Evolutionary conservation across 257 asterid genomes (phyloP), one percentile per base, ranked within the genome.

Genomic region (Ilex asprella): DNA sequence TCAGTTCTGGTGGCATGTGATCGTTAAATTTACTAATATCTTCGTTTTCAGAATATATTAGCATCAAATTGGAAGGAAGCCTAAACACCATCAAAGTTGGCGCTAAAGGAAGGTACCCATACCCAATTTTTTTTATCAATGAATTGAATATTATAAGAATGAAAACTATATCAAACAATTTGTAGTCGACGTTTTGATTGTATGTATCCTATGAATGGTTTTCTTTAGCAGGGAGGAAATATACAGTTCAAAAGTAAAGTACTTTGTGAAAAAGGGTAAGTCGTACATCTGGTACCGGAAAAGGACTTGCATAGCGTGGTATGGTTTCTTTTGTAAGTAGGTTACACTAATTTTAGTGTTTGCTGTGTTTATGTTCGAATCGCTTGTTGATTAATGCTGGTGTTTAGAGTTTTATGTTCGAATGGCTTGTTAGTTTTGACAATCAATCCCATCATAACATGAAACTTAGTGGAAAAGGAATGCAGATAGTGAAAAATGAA

Each of bases 271-370:
- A 72, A 89, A 77, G 66, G 99, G 95, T 62, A 81, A 72, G 73
- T 94, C 94, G 10, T 81, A 83, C 62, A 70, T 92, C 47, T 88
- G 95, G 77, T 92, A 16, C 91, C 97, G 11, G 93, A 84, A 73
- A 83, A 82, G 69, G 97, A 92, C 74, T 72, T 81, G 79, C 98
- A 88, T 73, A 85, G 84, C 81, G 95, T 88, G 94, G 98, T 91
- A 84, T 35, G 65, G 1, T 16, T 68, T 49, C 44, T 61, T 39
- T 49, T 21, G 27, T 21, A 21, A 0, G 27, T 21, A 21, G 27
- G 27, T 21, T 21, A 21, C 1, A 21, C 27, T 21, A 21, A 21
- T 21, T 21, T 21, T 21, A 21, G 27, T 0, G 27, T 21, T 21
- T 21, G 27, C 13, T 41, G 55, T 35, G 46, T 41, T 53, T 31